phyloP scores from a whole-genome alignment of 2,329 filamentous ascomycete species.

The Pestalotiopsis sp. region DNA sequence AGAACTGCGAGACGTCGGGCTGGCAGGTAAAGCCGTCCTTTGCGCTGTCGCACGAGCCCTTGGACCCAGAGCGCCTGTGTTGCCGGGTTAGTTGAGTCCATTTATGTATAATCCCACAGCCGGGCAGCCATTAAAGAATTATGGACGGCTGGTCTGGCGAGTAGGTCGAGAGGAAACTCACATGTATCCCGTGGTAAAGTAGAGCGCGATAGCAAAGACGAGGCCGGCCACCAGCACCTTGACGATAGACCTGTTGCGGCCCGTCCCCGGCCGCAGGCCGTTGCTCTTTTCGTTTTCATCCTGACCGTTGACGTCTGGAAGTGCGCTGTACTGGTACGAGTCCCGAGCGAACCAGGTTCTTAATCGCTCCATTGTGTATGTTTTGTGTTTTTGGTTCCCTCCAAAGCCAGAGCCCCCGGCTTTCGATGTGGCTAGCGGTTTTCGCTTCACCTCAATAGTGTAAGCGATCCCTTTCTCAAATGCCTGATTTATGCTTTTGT shows the following conservation, averaged over 20 bases:
- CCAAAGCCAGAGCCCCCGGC: neutral
- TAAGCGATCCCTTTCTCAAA: neutral
- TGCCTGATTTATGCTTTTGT: too few relatives aligned
- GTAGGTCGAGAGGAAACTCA: neutral
- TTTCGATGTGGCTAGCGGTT: too few relatives aligned
- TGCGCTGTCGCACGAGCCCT: constrained; percentile 53
- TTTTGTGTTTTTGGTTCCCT: neutral
- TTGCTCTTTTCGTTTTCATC: neutral
- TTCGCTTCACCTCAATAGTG: neutral
- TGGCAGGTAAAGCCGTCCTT: constrained; percentile 65
- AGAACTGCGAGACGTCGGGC: constrained; percentile 64
- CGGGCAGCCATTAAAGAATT: too few relatives aligned
- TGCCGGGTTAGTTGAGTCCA: neutral
- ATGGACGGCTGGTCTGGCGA: neutral
- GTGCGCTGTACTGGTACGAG: constrained; percentile 17
- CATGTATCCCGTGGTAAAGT: constrained; percentile 12
- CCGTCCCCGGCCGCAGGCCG: neutral
- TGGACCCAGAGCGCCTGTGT: constrained; percentile 19
- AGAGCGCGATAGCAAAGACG: constrained; percentile 6
- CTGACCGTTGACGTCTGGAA: constrained; percentile 6
- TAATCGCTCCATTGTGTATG: constrained; percentile 3
- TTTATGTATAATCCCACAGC: neutral
- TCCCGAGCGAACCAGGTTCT: constrained; percentile 2
- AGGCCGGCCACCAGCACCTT: constrained; percentile 14
- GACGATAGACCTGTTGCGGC: constrained; percentile 12